These are phyloP conservation scores for Selaginella tamariscina DNA, from an alignment of 75 land plant species.

Conservation along the genomic window DNA sequence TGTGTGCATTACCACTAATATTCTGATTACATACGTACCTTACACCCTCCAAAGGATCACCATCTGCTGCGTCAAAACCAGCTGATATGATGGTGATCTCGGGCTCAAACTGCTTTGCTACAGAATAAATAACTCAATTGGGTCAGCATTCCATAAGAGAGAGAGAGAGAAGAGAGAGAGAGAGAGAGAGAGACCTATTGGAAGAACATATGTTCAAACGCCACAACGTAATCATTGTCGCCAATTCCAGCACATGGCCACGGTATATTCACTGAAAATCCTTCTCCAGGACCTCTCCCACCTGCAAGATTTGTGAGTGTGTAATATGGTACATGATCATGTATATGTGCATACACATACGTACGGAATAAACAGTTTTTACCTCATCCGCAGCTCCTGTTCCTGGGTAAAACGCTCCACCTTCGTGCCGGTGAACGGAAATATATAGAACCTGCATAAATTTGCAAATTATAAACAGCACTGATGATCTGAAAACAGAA, in stretches of 20 bases:
- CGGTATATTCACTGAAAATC: slow-evolving; percentile 85
- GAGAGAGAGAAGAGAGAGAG: slow-evolving; percentile 3
- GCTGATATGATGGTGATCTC: slow-evolving; percentile 89
- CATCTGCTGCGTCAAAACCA: slow-evolving; percentile 98
- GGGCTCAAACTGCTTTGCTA: slow-evolving; percentile 66
- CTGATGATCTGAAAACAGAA: background rate
- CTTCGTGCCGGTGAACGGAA: slow-evolving; percentile 63
- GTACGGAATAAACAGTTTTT: too few relatives aligned
- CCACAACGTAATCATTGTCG: slow-evolving; percentile 80
- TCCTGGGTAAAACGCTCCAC: slow-evolving; percentile 72
- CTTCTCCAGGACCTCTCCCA: slow-evolving; percentile 64
- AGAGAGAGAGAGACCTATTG: slow-evolving; percentile 44
- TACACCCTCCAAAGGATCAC: slow-evolving; percentile 89
- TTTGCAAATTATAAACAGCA: background rate
- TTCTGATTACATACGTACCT: slow-evolving; percentile 44
- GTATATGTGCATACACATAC: background rate
- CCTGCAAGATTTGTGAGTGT: slow-evolving; percentile 24
- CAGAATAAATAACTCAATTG: slow-evolving; percentile 8
- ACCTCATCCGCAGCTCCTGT: slow-evolving; percentile 84
- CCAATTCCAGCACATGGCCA: slow-evolving; percentile 89
- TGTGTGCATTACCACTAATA: too few relatives aligned
- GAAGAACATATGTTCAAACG: slow-evolving; percentile 83
- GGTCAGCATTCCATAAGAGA: background rate
- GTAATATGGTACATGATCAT: background rate
- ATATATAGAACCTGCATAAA: slow-evolving; percentile 43